Evolutionary conservation across 345 rosid species (phyloP).

Genomic region (Lenwebbia sp.): DNA sequence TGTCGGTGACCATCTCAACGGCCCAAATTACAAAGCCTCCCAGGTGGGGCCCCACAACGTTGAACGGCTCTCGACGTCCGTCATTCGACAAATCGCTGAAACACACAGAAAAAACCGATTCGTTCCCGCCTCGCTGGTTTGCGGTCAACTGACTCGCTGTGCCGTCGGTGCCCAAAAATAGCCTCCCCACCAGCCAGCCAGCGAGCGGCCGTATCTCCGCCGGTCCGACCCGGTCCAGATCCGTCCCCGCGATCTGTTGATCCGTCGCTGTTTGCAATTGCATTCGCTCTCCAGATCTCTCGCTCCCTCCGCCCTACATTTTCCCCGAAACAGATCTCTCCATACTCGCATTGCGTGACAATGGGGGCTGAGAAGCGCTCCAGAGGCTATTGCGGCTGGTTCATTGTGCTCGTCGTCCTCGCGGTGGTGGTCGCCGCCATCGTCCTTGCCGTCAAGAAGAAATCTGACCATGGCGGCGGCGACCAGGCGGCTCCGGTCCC

Average conservation of each 20-base stretch:
- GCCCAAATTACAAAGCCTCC: background rate
- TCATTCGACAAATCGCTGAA: too few relatives aligned
- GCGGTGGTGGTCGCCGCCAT: constrained; percentile 44
- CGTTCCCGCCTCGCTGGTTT: background rate
- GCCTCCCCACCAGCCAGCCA: background rate
- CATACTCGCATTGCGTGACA: background rate
- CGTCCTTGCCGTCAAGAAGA: constrained; percentile 42
- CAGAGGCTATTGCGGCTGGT: constrained; percentile 63
- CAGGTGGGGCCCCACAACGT: background rate
- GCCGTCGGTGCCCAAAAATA: background rate
- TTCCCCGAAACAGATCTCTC: background rate
- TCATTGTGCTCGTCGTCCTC: constrained; percentile 38
- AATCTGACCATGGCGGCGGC: constrained; percentile 26
- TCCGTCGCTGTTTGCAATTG: background rate
- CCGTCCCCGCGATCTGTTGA: background rate
- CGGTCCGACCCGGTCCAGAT: constrained; percentile 1
- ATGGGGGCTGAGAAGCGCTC: constrained; percentile 67
- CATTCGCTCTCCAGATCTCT: background rate
- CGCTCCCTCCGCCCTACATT: background rate
- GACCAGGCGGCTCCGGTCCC: constrained; percentile 48
- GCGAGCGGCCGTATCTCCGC: background rate
- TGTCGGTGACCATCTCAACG: constrained; percentile 1
- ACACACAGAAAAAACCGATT: background rate
- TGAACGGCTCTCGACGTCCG: background rate
- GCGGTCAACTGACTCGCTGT: background rate